Base-by-base conservation (phyloP, 2,329 filamentous ascomycete genomes). In the Colletotrichum graminicola region DNA sequence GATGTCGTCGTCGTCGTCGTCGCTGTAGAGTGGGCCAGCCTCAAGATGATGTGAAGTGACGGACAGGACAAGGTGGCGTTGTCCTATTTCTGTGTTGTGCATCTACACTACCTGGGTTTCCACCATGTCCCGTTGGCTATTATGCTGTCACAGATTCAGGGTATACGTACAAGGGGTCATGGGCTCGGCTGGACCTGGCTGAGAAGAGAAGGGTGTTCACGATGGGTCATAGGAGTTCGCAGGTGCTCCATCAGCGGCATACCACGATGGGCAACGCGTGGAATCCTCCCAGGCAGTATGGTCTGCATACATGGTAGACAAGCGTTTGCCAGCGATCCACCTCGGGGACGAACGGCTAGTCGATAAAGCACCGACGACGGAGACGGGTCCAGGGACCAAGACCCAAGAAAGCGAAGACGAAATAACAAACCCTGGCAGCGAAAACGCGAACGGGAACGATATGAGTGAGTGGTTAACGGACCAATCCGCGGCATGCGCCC, bases 181-280 rank as follows among this genome's bases (percentile, higher is more conserved):
- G 49, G 36, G 32, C 47, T 5, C 43, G 47, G 11, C 32, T 32
- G 16, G 60, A 29, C 41, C 34, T 34, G 34, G 18, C n/a, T 29
- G 43, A n/a, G 47, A 49, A 26, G 43, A 43, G 29, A 45, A 32
- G 10, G 57, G 21, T 34, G 34, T 51, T 26, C 59, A 51, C 59
- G 60, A 62, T 62, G 60, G 45, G 60, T 39, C 29, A 51, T 39
- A n/a, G 47, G 36, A 23, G 61, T 63, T 63, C 61, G 61, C 61
- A 54, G 36, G 36, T 26, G 32, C 32, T 32, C n/a, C 32, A 32
- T 51, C 47, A 55, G 52, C 29, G 34, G 52, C 52, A 52, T 45
- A 8, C 14, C 36, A 39, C 43, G 26, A 55, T 36, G 61, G 26
- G 36, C 36, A 26, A 60, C 14, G 56, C 56, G 56, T 26, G n/a